Evolutionary conservation across 306 rosid species (phyloP).

Genomic region (Vigna unguiculata): DNA sequence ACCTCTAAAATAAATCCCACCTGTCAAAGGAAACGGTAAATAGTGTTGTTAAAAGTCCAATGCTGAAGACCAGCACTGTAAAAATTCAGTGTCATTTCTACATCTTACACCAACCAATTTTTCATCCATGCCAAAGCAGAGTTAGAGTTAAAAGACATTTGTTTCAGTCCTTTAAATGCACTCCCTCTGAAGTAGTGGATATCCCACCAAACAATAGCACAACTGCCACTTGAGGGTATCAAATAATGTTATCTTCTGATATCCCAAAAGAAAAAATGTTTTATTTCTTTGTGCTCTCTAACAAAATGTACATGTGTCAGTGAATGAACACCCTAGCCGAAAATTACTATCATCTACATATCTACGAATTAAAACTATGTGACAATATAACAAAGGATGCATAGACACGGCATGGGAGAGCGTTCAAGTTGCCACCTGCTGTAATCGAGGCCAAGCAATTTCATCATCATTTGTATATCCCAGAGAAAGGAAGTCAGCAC

Average conservation of each 20-base stretch:
- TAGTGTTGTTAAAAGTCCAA: no score
- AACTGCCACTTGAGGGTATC: conserved; percentile 18
- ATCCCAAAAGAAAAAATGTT: conserved; percentile 20
- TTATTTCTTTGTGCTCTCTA: conserved; percentile 43
- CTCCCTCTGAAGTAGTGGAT: background rate
- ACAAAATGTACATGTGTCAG: conserved; percentile 48
- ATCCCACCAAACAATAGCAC: conserved; percentile 9
- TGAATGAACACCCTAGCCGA: conserved; percentile 39
- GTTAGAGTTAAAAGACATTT: background rate
- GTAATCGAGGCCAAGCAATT: conserved; percentile 82
- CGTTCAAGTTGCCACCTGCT: conserved; percentile 61
- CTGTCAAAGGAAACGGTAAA: background rate
- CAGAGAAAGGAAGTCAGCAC: conserved; percentile 70
- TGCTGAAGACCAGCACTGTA: no score
- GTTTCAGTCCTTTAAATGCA: conserved; percentile 12
- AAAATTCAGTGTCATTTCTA: background rate
- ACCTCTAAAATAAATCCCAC: no score
- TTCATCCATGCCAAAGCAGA: conserved; percentile 22
- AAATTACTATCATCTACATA: conserved; percentile 40
- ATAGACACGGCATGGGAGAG: conserved; percentile 21
- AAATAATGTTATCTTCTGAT: conserved; percentile 27
- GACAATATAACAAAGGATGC: conserved; percentile 44
- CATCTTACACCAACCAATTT: conserved; percentile 11
- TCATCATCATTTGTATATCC: conserved; percentile 74
- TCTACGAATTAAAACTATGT: conserved; percentile 6